phyloP scores from a whole-genome alignment of 1,139 yeast species.

The Saccharomycopsis crataegensis region DNA sequence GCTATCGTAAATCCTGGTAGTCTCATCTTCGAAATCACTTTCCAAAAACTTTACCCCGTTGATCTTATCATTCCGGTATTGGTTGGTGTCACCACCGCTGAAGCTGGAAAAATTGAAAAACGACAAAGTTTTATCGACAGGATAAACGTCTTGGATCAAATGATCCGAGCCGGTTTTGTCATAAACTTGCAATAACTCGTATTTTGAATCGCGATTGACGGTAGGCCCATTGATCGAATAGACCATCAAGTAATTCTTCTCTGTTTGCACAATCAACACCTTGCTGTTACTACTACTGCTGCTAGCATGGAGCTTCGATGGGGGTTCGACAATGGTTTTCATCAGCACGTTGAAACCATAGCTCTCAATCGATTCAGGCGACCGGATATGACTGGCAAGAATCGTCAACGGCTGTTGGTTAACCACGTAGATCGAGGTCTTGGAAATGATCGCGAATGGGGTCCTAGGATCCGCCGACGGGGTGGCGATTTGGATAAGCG shows the following conservation, averaged over 20 bases:
- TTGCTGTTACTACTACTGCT: conserved; percentile 22
- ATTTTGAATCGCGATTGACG: conserved; percentile 20
- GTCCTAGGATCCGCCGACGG: conserved; percentile 14
- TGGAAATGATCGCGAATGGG: conserved; percentile 30
- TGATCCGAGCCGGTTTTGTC: conserved; percentile 29
- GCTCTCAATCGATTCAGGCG: conserved; percentile 30
- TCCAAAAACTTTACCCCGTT: conserved; percentile 23
- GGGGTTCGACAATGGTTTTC: no score
- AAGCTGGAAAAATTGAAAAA: conserved; percentile 26
- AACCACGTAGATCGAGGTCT: conserved; percentile 27
- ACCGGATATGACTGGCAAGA: conserved; percentile 34
- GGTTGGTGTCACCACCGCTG: neutral
- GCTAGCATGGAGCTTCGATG: no score
- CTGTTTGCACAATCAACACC: conserved; percentile 29
- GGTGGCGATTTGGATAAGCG: conserved; percentile 1
- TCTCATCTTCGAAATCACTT: conserved; percentile 2
- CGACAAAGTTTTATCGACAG: conserved; percentile 29
- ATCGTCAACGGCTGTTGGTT: conserved; percentile 33
- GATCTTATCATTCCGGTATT: conserved; percentile 12
- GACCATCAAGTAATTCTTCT: conserved; percentile 28
- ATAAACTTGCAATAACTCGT: conserved; percentile 36
- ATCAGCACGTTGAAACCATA: conserved; percentile 32
- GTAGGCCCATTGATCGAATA: conserved; percentile 26
- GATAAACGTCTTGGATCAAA: conserved; percentile 41
- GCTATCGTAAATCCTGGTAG: conserved; percentile 26